These are phyloP conservation scores for Tricholoma sp. DNA, from an alignment of 768 basidiomycete species.

Conservation along the genomic window DNA sequence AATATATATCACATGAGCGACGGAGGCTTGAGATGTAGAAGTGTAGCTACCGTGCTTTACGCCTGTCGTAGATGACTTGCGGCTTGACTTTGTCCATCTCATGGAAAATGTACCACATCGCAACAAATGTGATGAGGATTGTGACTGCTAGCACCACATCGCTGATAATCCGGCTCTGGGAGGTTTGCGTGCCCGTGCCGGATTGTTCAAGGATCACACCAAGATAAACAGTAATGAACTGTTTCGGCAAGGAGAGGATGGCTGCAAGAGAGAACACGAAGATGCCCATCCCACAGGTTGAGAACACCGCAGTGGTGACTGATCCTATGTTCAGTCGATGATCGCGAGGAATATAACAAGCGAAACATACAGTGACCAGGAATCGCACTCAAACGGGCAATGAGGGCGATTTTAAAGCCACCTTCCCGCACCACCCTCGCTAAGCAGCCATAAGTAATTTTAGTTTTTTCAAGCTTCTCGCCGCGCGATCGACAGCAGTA, in stretches of 20 bases:
- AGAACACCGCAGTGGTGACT: constrained; percentile 88
- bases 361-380: constrained; percentile 67
- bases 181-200: constrained; percentile 32
- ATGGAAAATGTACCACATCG: constrained; percentile 81
- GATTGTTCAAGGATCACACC: constrained; percentile 71
- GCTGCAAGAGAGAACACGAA: constrained; percentile 75
- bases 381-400: constrained; percentile 75
- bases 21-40: not conserved
- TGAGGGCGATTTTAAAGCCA: constrained; percentile 78
- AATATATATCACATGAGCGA: constrained; percentile 1
- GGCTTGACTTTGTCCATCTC: constrained; percentile 68
- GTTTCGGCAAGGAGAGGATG: constrained; percentile 81
- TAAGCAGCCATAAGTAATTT: constrained; percentile 55
- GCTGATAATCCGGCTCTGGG: constrained; percentile 58
- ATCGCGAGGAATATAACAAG: not conserved
- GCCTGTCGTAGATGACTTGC: constrained; percentile 58
- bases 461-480: constrained; percentile 62
- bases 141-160: constrained; percentile 66
- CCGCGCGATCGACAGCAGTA: constrained; percentile 73
- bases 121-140: constrained; percentile 61
- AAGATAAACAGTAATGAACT: constrained; percentile 88
- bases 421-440: constrained; percentile 76
- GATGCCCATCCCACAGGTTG: constrained; percentile 85
- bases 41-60: constrained; percentile 57
- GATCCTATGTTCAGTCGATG: constrained; percentile 6